Percentiles rank a stretch among this genome's conserved stretches.
These are phyloP conservation scores for Xylaria sp. DNA, from an alignment of 2,329 filamentous ascomycete species.

Conservation along the genomic window DNA sequence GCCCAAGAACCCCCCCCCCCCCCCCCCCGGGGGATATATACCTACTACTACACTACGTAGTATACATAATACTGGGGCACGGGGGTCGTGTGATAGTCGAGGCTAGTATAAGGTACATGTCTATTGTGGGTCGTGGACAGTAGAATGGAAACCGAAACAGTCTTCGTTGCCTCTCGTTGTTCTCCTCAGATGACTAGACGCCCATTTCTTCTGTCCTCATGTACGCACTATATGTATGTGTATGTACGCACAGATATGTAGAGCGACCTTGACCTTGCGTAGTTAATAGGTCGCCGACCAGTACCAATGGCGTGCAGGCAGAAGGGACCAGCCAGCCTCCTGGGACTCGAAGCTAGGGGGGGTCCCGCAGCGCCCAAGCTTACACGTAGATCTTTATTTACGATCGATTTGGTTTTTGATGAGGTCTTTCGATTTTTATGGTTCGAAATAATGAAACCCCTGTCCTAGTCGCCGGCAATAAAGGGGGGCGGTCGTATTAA, in stretches of 20 bases:
- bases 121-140: neutral
- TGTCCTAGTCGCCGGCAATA: slow-evolving; percentile 28
- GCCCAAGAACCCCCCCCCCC: slow-evolving; percentile 6
- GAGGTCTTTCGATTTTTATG: slow-evolving; percentile 3
- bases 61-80: slow-evolving; percentile 6
- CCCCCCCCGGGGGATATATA: neutral
- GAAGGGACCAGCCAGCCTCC: slow-evolving; percentile 29
- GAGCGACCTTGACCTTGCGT: neutral
- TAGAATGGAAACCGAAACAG: neutral
- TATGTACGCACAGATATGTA: neutral
- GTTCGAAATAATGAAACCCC: slow-evolving; percentile 4
- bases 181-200: slow-evolving; percentile 16
- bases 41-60: neutral
- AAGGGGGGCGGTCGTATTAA: slow-evolving; percentile 1
- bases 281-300: slow-evolving; percentile 22
- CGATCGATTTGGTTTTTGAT: slow-evolving; percentile 33
- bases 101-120: neutral
- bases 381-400: slow-evolving; percentile 36
- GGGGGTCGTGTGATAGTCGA: neutral
- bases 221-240: neutral
- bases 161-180: neutral
- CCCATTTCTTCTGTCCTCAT: slow-evolving; percentile 18
- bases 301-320: slow-evolving; percentile 27
- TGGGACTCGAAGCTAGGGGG: slow-evolving; percentile 31
- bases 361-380: slow-evolving; percentile 24